These are phyloP conservation scores for Gleditsia sinensis DNA, from an alignment of 306 rosid genomes.

Conservation along the genomic window DNA sequence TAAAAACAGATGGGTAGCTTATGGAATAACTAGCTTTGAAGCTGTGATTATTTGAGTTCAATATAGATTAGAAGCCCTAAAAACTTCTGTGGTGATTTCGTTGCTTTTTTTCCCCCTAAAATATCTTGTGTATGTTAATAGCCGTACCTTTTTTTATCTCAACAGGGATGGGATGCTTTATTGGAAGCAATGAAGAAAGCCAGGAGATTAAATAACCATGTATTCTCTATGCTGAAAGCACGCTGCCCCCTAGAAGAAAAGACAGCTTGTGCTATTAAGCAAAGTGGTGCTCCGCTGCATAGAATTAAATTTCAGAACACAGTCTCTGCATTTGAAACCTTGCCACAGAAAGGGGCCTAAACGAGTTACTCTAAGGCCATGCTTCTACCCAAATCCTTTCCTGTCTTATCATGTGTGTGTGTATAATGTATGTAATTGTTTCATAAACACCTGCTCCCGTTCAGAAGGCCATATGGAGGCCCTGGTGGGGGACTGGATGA, in stretches of 20 bases:
- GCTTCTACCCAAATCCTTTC: constrained; percentile 3
- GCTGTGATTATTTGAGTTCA: background rate
- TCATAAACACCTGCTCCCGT: background rate
- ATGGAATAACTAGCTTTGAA: background rate
- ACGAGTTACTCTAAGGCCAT: background rate
- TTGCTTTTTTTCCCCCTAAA: background rate
- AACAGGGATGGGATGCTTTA: constrained; percentile 86
- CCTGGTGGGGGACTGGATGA: background rate
- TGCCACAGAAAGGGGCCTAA: constrained; percentile 89
- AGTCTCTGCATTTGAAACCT: constrained; percentile 93
- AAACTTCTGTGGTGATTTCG: background rate
- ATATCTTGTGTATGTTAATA: constrained; percentile 15
- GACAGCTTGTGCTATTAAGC: constrained; percentile 97
- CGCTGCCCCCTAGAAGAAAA: constrained; percentile 99
- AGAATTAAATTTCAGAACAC: constrained; percentile 88
- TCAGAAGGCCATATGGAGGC: background rate
- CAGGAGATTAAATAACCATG: constrained; percentile 94
- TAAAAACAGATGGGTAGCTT: constrained; percentile 8
- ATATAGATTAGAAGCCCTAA: constrained; percentile 15
- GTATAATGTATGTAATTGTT: constrained; percentile 21
- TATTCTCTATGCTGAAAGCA: constrained; percentile 94
- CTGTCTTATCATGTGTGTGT: constrained; percentile 4
- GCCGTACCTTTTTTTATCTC: constrained; percentile 15
- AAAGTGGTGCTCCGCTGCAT: constrained; percentile 96
- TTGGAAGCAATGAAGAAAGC: constrained; percentile 96